Evolutionary conservation across 2,329 filamentous ascomycete genomes (phyloP).

Genomic region (Aspergillus sojae): DNA sequence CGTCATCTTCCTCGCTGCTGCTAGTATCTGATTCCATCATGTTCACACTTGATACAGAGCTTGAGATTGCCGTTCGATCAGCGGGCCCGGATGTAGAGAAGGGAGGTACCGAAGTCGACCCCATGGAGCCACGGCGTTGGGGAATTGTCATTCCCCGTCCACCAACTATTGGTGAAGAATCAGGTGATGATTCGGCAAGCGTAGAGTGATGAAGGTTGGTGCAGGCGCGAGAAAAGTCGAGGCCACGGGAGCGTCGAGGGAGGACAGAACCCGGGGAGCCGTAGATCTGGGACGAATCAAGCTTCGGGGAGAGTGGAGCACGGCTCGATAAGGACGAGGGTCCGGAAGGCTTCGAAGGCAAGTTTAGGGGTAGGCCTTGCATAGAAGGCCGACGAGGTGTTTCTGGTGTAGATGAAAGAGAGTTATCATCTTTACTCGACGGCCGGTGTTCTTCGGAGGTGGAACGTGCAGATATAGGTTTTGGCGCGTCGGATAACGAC

Average conservation of each 20-base stretch:
- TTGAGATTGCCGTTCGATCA: slow-evolving; percentile 73
- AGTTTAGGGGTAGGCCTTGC: slow-evolving; percentile 69
- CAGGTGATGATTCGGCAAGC: slow-evolving; percentile 84
- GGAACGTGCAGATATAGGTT: slow-evolving; percentile 60
- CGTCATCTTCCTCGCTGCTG: slow-evolving; percentile 64
- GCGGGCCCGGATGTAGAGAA: slow-evolving; percentile 72
- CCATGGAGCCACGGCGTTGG: slow-evolving; percentile 62
- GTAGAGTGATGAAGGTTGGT: slow-evolving; percentile 96
- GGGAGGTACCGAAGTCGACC: slow-evolving; percentile 58
- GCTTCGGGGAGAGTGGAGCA: slow-evolving; percentile 77
- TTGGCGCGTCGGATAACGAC: slow-evolving; percentile 68
- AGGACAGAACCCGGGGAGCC: slow-evolving; percentile 85
- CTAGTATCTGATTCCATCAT: slow-evolving; percentile 80
- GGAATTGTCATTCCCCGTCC: slow-evolving; percentile 67
- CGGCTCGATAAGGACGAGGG: slow-evolving; percentile 59
- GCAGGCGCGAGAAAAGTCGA: slow-evolving; percentile 91
- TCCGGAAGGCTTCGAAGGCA: slow-evolving; percentile 58
- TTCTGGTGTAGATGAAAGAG: slow-evolving; percentile 58
- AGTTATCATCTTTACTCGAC: slow-evolving; percentile 69
- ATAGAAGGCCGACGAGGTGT: slow-evolving; percentile 73
- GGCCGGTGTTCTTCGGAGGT: slow-evolving; percentile 56
- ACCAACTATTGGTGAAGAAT: slow-evolving; percentile 84
- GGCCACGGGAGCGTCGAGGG: slow-evolving; percentile 81
- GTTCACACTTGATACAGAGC: slow-evolving; percentile 78
- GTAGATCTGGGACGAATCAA: slow-evolving; percentile 82